phyloP scores from a whole-genome alignment of 148 eudicot species.

The Chenopodium formosanum region DNA sequence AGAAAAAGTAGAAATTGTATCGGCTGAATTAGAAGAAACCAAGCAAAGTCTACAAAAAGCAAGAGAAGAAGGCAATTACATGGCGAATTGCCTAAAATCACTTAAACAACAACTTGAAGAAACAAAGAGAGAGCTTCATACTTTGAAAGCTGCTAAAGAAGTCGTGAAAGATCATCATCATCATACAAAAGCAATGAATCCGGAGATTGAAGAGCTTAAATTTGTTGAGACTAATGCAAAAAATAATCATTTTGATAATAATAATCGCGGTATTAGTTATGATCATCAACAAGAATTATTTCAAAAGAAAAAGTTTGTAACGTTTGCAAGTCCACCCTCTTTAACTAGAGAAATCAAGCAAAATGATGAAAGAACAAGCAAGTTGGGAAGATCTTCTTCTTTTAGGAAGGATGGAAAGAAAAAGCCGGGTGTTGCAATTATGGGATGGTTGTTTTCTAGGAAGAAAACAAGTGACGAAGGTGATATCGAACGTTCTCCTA shows the following conservation, averaged over 20 bases:
- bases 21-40: constrained; percentile 61
- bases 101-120: constrained; percentile 59
- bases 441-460: constrained; percentile 55
- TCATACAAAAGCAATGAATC: constrained; percentile 25
- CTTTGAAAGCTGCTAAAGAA: constrained; percentile 38
- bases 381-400: constrained; percentile 21
- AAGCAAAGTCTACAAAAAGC: constrained; percentile 51
- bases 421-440: constrained; percentile 38
- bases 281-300: background rate
- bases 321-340: constrained; percentile 68
- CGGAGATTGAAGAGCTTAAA: constrained; percentile 76
- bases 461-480: constrained; percentile 39
- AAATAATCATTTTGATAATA: background rate
- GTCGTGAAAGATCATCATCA: background rate
- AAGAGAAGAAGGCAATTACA: constrained; percentile 49
- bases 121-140: constrained; percentile 56
- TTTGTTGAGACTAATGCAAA: constrained; percentile 38
- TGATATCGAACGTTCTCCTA: constrained; percentile 13
- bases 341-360: constrained; percentile 33
- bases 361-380: constrained; percentile 23
- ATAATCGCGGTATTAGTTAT: background rate
- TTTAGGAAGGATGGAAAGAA: constrained; percentile 45
- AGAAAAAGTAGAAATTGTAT: constrained; percentile 26
- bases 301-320: constrained; percentile 55
- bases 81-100: constrained; percentile 48